Evolutionary conservation across 306 rosid genomes (phyloP).

Genomic region (Vigna mungo): DNA sequence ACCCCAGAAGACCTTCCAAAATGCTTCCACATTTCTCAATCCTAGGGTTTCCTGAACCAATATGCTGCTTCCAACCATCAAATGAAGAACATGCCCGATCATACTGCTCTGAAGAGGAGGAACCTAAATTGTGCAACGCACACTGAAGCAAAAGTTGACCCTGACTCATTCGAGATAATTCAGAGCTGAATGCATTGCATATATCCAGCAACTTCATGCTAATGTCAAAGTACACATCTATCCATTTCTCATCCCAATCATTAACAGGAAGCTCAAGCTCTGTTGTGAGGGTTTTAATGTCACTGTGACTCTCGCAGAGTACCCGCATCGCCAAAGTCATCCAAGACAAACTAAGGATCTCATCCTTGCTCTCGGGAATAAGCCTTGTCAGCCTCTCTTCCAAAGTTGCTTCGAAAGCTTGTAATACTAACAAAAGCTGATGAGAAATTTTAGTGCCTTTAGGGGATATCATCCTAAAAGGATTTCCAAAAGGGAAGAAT

Average conservation of each 20-base stretch:
- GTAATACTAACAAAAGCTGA: constrained; percentile 55
- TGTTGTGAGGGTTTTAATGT: constrained; percentile 66
- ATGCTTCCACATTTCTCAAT: constrained; percentile 67
- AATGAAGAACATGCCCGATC: constrained; percentile 65
- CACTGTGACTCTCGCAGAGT: constrained; percentile 71
- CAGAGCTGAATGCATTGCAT: constrained; percentile 83
- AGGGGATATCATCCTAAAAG: constrained; percentile 69
- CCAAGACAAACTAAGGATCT: constrained; percentile 81
- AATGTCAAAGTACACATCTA: constrained; percentile 85
- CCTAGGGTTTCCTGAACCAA: constrained; percentile 63
- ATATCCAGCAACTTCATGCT: constrained; percentile 89
- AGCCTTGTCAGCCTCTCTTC: constrained; percentile 79
- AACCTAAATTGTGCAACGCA: constrained; percentile 68
- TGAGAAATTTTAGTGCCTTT: constrained; percentile 65
- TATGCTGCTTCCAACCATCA: constrained; percentile 80
- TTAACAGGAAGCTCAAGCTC: constrained; percentile 73
- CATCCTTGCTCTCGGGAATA: constrained; percentile 64
- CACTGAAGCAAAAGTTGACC: constrained; percentile 78
- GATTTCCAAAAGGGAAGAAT: constrained; percentile 89
- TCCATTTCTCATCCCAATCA: constrained; percentile 94
- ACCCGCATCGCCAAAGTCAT: constrained; percentile 74
- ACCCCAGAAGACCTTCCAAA: constrained; percentile 62
- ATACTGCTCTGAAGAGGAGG: constrained; percentile 64
- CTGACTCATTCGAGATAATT: constrained; percentile 85
- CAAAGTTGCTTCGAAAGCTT: constrained; percentile 70